Percentiles rank a stretch among this genome's conserved stretches.
These are phyloP conservation scores for Plasmodium gonderi DNA, from an alignment of 169 alveolate genomes.

Conservation along the genomic window DNA sequence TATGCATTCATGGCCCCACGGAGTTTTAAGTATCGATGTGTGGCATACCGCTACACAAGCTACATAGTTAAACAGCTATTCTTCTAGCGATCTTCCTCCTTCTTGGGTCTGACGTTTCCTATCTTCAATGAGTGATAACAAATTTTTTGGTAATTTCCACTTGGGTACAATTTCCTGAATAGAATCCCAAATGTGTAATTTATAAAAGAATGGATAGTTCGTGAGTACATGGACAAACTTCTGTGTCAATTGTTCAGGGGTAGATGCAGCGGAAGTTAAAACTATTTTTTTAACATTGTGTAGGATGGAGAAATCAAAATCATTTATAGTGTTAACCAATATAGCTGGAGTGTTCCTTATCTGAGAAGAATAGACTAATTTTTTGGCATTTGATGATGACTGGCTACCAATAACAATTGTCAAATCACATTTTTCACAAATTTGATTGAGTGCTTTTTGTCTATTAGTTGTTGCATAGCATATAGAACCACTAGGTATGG, in stretches of 20 bases:
- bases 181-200: constrained; percentile 75
- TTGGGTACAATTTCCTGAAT: constrained; percentile 85
- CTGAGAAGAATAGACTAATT: constrained; percentile 84
- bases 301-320: constrained; percentile 78
- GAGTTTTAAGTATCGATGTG: too few relatives aligned
- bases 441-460: constrained; percentile 83
- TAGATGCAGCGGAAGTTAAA: constrained; percentile 87
- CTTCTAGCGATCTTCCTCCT: not conserved
- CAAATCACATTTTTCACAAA: constrained; percentile 76
- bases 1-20: too few relatives aligned
- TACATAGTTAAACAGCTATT: not conserved
- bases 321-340: constrained; percentile 78
- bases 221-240: constrained; percentile 76
- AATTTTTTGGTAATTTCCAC: constrained; percentile 87
- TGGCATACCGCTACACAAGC: not conserved
- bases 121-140: constrained; percentile 77
- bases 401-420: constrained; percentile 85
- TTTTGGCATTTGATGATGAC: constrained; percentile 84
- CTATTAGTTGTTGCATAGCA: constrained; percentile 90
- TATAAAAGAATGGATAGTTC: constrained; percentile 76
- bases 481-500: constrained; percentile 89
- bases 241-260: constrained; percentile 86
- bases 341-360: constrained; percentile 75
- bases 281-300: constrained; percentile 79
- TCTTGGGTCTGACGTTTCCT: constrained; percentile 32